Base-by-base conservation (phyloP, 2,329 filamentous ascomycete genomes). In the Alternaria triticina region DNA sequence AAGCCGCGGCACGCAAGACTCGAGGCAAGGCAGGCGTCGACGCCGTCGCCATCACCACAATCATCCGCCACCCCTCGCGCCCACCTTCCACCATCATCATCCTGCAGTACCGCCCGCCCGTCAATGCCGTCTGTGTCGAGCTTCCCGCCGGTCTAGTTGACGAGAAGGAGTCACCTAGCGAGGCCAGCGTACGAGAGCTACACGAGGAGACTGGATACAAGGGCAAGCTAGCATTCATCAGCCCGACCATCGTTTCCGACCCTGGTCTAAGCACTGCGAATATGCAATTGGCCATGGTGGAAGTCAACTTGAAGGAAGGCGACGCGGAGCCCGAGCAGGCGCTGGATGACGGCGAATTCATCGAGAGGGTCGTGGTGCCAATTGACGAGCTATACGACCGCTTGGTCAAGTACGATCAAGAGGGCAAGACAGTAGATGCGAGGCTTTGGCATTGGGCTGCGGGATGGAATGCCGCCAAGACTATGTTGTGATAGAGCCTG, bases 181-280 rank as follows among this genome's bases (percentile, higher is more conserved):
- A 86, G 50, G 86, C 86, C 50, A 85, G 85, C 12, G 78, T 89
- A 11, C 81, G 88, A 17, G 88, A 89, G 76, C 78, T 89, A 45
- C 86, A 83, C 66, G 88, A 90, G 76, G 88, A 89, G 75, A 89
- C 87, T 2, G 88, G 88, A 20, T 89, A 88, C 72, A 83, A 88
- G 68, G 89, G 86, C 49, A 75, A 78, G 66, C 69, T 83, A 64
- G 66, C 77, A 20, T 79, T 81, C 75, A 87, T 85, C n/a, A 87
- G 87, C 40, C 88, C 89, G 8, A 84, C 89, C 56, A 90, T 92
- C 82, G 90, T 88, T 59, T 88, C 88, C 70, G 90, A 89, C 75
- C 87, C 87, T 2, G 87, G 87, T 23, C 80, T 89, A 82, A 87
- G 83, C 61, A 86, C 83, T 59, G 86, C 87, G 54, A 89, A 88